Evolutionary conservation across 192 early-diverging fungal genomes (phyloP), one percentile per base, ranked within the genome.

Genomic region (Backusella westeae): DNA sequence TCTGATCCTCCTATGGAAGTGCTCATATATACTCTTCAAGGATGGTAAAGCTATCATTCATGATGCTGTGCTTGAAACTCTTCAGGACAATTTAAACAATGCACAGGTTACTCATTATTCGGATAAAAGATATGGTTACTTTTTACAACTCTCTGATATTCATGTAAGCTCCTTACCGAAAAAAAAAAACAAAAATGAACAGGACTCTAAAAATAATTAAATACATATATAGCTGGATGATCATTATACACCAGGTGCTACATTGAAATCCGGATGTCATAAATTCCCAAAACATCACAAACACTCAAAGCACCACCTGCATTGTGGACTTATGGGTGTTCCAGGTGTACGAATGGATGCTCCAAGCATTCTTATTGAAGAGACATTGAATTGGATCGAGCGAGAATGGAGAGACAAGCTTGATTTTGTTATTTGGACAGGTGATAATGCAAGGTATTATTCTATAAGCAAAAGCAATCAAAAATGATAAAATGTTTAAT

Each of bases 371-470:
- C 80, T 93, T 44, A 78, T 89, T 23, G 85, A 93, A 53, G 87
- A 87, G 2, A 93, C 92, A 0, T 81, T 88, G 67, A 83, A 89
- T 6, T 89, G 90, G 81, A 76, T 93, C 32, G 79, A 79, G 39
- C 78, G 77, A 38, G 75, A 85, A 21, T 78, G 85, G 78, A 82
- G 80, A n/a, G 75, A 76, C 36, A 75, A 78, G 19, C 67, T 91
- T 42, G 91, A 93, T 79, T 93, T 93, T 89, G 88, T 93, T 8
- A 72, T 89, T 29, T 93, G 90, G 89, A 93, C 92, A 8, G 92
- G 92, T 34, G 92, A 93, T 74, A 92, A 90, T 82, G 86, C 87
- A n/a, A 78, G 87, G 87, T 89, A 83, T 9, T 15, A 17, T 21
- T 19, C 1, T 49, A 49, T 44, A 49, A 49, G 19, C 42, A 17